Conservation (phyloP, 208 protist genomes). For the Crithidia fasciculata region DNA sequence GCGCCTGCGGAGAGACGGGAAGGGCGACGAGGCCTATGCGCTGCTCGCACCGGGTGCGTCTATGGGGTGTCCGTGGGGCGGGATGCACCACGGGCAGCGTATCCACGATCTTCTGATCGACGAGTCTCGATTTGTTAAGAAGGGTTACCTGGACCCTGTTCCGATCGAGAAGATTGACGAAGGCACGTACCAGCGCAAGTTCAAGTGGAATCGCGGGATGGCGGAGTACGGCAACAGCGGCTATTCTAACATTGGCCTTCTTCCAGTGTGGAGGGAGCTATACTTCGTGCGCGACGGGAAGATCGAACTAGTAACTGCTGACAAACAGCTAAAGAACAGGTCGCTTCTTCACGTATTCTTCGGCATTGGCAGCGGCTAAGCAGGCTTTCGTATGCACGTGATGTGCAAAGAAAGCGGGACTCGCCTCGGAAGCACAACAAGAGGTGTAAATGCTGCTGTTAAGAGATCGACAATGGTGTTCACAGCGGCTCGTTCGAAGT, state of each 20-base stretch:
- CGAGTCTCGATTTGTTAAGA: constrained; percentile 77
- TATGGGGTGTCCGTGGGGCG: constrained; percentile 87
- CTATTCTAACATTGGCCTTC: constrained; percentile 47
- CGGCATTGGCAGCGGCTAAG: constrained; percentile 13
- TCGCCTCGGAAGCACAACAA: too few relatives aligned
- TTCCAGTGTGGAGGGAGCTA: constrained; percentile 81
- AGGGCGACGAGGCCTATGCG: constrained; percentile 79
- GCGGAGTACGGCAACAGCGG: constrained; percentile 77
- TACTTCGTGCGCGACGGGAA: constrained; percentile 85
- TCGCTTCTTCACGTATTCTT: constrained; percentile 42
- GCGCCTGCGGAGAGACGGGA: constrained; percentile 64
- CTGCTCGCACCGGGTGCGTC: constrained; percentile 81
- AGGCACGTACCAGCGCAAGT: constrained; percentile 87
- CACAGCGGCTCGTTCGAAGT: too few relatives aligned
- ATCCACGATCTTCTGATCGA: constrained; percentile 69
- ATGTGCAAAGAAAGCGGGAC: too few relatives aligned
- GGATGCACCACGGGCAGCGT: constrained; percentile 81
- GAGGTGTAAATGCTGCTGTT: too few relatives aligned
- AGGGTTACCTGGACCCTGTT: constrained; percentile 78
- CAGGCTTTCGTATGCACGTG: too few relatives aligned
- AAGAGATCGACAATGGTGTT: too few relatives aligned
- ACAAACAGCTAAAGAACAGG: constrained; percentile 61
- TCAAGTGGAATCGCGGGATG: constrained; percentile 87
- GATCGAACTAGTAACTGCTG: constrained; percentile 77
- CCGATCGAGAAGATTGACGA: constrained; percentile 87